Evolutionary conservation across 2,329 filamentous ascomycete genomes (phyloP).

Genomic region (Aspergillus tanneri): DNA sequence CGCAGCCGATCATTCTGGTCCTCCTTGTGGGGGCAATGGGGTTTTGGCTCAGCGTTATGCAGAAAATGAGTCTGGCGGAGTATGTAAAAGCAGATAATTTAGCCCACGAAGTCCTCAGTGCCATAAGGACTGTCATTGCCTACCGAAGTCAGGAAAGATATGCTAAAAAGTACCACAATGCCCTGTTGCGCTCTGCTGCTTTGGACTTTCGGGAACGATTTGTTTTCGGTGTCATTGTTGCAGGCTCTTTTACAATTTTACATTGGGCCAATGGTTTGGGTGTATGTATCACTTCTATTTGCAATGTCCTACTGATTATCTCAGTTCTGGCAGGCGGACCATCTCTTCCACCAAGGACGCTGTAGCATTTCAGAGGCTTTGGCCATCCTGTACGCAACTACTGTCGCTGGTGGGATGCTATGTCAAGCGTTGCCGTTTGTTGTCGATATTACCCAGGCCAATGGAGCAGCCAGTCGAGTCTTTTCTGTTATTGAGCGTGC

Average conservation of each 20-base stretch:
- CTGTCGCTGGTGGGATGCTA: constrained; percentile 11
- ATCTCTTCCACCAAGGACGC: background rate
- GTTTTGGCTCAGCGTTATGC: background rate
- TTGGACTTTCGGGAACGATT: constrained; percentile 7
- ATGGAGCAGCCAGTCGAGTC: constrained; percentile 7
- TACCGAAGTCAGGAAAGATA: constrained; percentile 9
- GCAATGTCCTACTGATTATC: background rate
- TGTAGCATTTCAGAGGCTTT: constrained; percentile 10
- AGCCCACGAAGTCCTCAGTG: constrained; percentile 8
- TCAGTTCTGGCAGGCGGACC: constrained; percentile 12
- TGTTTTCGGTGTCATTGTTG: constrained; percentile 7
- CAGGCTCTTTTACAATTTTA: constrained; percentile 2
- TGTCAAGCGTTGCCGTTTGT: constrained; percentile 12
- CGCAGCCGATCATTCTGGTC: constrained; percentile 71
- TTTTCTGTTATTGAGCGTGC: background rate
- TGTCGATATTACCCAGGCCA: constrained; percentile 19
- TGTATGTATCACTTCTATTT: constrained; percentile 2
- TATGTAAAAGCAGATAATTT: constrained; percentile 1
- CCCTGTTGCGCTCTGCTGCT: background rate
- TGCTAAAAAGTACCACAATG: constrained; percentile 1
- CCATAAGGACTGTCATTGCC: constrained; percentile 6
- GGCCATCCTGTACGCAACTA: constrained; percentile 10
- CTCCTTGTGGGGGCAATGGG: constrained; percentile 35
- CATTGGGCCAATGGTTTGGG: constrained; percentile 12
- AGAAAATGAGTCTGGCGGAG: background rate